These are phyloP conservation scores for Alternaria metachromatica DNA, from an alignment of 2,329 filamentous ascomycete species.

Conservation along the genomic window DNA sequence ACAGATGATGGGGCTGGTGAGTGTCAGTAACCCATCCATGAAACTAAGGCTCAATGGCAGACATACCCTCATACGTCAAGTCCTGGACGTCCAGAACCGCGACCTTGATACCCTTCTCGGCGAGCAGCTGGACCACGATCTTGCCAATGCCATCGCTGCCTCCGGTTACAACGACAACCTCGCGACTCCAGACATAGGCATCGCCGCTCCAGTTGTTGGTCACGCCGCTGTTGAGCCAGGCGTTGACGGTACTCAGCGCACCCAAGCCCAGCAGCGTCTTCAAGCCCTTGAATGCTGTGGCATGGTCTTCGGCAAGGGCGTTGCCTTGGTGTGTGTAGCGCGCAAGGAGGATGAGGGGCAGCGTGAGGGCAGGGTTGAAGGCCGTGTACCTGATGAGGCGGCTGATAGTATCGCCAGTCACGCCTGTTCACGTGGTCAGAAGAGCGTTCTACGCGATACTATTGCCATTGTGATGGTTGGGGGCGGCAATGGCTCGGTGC, in stretches of 20 bases:
- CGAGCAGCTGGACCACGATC: constrained; percentile 69
- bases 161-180: constrained; percentile 77
- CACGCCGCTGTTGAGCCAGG: constrained; percentile 59
- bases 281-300: constrained; percentile 62
- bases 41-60: not conserved
- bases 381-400: constrained; percentile 65
- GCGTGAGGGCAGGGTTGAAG: constrained; percentile 68
- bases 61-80: constrained; percentile 59
- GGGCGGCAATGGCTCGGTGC: not conserved
- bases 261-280: constrained; percentile 62
- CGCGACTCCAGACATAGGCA: constrained; percentile 69
- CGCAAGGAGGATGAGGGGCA: constrained; percentile 68
- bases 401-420: constrained; percentile 63
- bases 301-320: constrained; percentile 56
- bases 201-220: constrained; percentile 61
- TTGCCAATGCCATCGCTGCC: constrained; percentile 77
- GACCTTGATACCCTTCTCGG: constrained; percentile 69
- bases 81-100: constrained; percentile 74
- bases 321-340: constrained; percentile 69
- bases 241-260: constrained; percentile 57
- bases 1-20: constrained; percentile 59
- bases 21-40: constrained; percentile 8
- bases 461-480: not conserved
- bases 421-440: constrained; percentile 26
- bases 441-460: not conserved